Conservation (phyloP, 805 yeast species). For the Pichia insulana region DNA sequence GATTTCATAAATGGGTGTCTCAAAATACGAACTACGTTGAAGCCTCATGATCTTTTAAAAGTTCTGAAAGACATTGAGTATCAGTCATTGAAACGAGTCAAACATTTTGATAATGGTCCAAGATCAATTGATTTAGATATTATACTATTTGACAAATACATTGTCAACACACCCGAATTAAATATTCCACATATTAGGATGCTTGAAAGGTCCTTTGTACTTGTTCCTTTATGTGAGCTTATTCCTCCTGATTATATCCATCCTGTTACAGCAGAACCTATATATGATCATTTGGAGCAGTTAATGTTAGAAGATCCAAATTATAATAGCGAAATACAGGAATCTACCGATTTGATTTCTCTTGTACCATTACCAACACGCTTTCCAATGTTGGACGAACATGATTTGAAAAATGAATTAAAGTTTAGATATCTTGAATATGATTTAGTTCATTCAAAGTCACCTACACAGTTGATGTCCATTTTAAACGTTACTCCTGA, state of each 20-base stretch:
- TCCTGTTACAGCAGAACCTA: conserved; percentile 82
- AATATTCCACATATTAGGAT: conserved; percentile 80
- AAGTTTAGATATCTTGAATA: conserved; percentile 28
- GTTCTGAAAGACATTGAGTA: conserved; percentile 73
- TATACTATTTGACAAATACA: conserved; percentile 53
- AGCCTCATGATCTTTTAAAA: conserved; percentile 57
- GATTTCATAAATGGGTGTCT: conserved; percentile 81
- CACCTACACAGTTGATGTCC: conserved; percentile 72
- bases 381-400: conserved; percentile 5
- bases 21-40: conserved; percentile 48
- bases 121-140: conserved; percentile 87
- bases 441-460: conserved; percentile 36
- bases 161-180: conserved; percentile 49
- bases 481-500: conserved; percentile 88
- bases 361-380: conserved; percentile 36
- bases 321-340: conserved; percentile 33
- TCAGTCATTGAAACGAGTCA: conserved; percentile 57
- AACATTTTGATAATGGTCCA: conserved; percentile 84
- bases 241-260: conserved; percentile 58
- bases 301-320: conserved; percentile 13
- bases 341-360: conserved; percentile 40
- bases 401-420: conserved; percentile 10
- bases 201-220: conserved; percentile 84
- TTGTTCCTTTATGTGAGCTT: conserved; percentile 81
- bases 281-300: conserved; percentile 56